Conservation (phyloP, 768 basidiomycete genomes). For the Tulasnella sp. region DNA sequence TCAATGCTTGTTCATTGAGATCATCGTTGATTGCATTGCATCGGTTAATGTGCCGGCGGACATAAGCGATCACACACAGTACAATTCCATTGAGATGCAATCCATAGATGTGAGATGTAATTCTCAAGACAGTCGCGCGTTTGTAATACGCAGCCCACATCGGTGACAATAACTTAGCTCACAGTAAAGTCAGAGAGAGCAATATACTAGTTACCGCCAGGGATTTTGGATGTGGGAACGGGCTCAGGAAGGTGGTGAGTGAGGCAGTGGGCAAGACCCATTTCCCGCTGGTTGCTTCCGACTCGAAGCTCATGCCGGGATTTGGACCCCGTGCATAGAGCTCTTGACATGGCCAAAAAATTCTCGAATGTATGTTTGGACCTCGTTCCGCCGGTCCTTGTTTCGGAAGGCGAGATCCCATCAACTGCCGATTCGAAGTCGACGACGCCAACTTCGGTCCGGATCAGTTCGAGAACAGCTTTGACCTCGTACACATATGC, state of each 20-base stretch:
- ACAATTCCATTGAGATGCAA: too few species aligned
- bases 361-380: slow-evolving; percentile 16
- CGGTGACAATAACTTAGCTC: background rate
- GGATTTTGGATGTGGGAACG: too few species aligned
- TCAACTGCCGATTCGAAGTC: slow-evolving; percentile 7
- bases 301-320: background rate
- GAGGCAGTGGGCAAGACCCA: too few species aligned
- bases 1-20: too few species aligned
- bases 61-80: too few species aligned
- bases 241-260: too few species aligned
- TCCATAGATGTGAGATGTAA: background rate
- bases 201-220: too few species aligned
- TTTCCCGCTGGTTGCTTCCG: background rate
- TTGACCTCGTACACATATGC: slow-evolving; percentile 2
- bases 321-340: background rate
- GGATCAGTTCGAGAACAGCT: background rate
- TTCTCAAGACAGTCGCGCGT: too few species aligned
- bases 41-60: background rate
- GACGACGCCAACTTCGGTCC: slow-evolving; percentile 7
- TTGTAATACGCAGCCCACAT: too few species aligned
- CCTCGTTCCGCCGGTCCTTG: slow-evolving; percentile 6
- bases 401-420: background rate
- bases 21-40: background rate
- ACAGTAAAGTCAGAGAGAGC: too few species aligned
- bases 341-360: slow-evolving; percentile 11